Evolutionary conservation across 805 yeast species (phyloP), one percentile per base, ranked within the genome.

Genomic region (Starmerella khaoyaiensis): DNA sequence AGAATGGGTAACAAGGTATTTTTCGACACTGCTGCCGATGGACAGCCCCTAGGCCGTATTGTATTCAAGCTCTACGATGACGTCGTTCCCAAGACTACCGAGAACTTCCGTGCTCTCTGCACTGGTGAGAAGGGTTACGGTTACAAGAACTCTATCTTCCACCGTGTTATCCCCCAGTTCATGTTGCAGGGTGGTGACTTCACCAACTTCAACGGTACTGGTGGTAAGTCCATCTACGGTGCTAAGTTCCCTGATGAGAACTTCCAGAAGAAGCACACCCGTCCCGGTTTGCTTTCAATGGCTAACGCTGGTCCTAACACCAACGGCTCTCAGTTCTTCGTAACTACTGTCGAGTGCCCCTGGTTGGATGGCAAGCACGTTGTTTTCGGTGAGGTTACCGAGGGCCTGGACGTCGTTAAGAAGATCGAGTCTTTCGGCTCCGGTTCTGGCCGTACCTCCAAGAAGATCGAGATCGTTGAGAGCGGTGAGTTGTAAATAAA

Each of bases 241-340:
- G 64, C 63, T 42, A 68, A 67, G 55, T 76, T 83, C 55, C 67
- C 66, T 4, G 95, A 84, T 58, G 96, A 84, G 67, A 81, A 77
- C 74, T 55, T 68, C 64, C 48, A 55, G 57, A 66, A 67, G 66
- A 76, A 62, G 57, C 96, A 87, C 71, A 66, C 68, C 67, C 68
- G 74, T 63, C 75, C 93, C 69, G 71, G 84, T 72, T 65, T 79
- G 64, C 62, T 82, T 56, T 81, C 94, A 46, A 87, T 87, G 96
- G 96, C 96, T 61, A 87, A 87, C 61, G 93, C 96, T 48, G 96
- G 96, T 53, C 94, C 93, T 63, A 81, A 83, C 76, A 82, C 96
- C 67, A 87, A 87, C 68, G 96, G 96, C 41, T 84, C 95, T 39
- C 97, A 86, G 68, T 86, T 86, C 67, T 86, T 87, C 73, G 79